Conservation (phyloP, 2,329 filamentous ascomycete genomes). For the Penicillium sp. region DNA sequence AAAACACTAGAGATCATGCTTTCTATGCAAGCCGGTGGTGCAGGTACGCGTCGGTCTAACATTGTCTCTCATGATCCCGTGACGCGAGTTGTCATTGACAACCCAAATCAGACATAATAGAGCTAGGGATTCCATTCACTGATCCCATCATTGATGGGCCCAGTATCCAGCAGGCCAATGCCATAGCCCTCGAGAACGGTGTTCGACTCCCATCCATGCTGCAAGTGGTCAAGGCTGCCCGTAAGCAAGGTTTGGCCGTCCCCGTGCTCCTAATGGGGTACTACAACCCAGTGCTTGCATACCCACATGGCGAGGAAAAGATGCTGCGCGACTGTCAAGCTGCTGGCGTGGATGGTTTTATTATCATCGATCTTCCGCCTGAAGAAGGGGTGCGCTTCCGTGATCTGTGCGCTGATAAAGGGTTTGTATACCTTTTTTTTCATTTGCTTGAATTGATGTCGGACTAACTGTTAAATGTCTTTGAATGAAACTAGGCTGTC, state of each 20-base stretch:
- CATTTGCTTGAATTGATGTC: neutral
- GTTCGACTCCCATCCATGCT: conserved; percentile 76
- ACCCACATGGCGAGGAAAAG: conserved; percentile 85
- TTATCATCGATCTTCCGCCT: conserved; percentile 16
- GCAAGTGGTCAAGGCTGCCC: conserved; percentile 76
- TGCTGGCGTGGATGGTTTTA: conserved; percentile 19
- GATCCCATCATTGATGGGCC: conserved; percentile 95
- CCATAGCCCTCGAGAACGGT: conserved; percentile 78
- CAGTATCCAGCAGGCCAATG: conserved; percentile 91
- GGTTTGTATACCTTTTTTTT: conserved; percentile 48
- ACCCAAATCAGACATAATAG: conserved; percentile 70
- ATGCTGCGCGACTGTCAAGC: conserved; percentile 76
- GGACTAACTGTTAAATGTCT: neutral
- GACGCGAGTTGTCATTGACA: neutral
- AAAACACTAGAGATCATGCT: conserved; percentile 79
- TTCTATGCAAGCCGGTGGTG: conserved; percentile 84
- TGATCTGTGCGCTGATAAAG: conserved; percentile 74
- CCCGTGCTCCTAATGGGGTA: conserved; percentile 96
- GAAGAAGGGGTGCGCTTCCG: conserved; percentile 62
- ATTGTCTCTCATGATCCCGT: neutral
- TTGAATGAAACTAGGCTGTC: conserved; percentile 65
- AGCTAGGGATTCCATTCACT: conserved; percentile 91
- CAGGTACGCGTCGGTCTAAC: conserved; percentile 58
- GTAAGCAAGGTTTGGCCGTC: conserved; percentile 69
- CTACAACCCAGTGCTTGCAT: conserved; percentile 76